These are phyloP conservation scores for Actinidia polygama DNA, from an alignment of 179 eudicot species.

Conservation along the genomic window DNA sequence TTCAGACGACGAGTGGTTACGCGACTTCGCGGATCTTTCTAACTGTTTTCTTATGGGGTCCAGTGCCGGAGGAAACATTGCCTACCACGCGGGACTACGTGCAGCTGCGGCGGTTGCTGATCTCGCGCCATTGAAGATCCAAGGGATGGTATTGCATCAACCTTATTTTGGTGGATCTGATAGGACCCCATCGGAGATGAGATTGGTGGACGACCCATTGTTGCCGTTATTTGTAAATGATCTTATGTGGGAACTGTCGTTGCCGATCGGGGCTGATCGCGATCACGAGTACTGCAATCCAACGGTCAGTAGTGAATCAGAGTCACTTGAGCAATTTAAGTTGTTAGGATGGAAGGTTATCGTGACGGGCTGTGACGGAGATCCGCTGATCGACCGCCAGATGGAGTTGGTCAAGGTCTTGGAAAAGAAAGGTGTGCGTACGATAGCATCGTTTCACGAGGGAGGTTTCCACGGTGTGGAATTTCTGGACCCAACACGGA, in stretches of 20 bases:
- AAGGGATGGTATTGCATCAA: slow-evolving; percentile 73
- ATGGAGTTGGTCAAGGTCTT: too few species aligned
- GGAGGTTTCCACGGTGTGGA: too few species aligned
- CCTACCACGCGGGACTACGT: slow-evolving; percentile 61
- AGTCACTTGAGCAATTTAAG: too few species aligned
- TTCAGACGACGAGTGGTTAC: too few species aligned
- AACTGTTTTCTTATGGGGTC: slow-evolving; percentile 68
- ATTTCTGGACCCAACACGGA: too few species aligned
- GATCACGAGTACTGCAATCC: slow-evolving; percentile 56
- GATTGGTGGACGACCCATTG: slow-evolving; percentile 37
- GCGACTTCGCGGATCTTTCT: slow-evolving; percentile 56
- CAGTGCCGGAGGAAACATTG: slow-evolving; percentile 79
- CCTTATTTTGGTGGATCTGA: slow-evolving; percentile 65
- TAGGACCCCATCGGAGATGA: slow-evolving; percentile 59
- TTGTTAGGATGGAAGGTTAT: too few species aligned
- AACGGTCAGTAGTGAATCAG: background rate
- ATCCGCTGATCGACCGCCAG: too few species aligned
- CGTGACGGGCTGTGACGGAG: too few species aligned
- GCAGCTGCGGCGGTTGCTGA: slow-evolving; percentile 50
- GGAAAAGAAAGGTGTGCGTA: too few species aligned
- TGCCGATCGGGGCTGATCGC: slow-evolving; percentile 51
- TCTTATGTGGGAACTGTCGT: slow-evolving; percentile 62
- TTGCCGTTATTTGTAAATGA: slow-evolving; percentile 59
- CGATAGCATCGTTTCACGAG: too few species aligned
- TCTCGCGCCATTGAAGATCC: slow-evolving; percentile 58